Base-by-base conservation (phyloP, 768 basidiomycete genomes). In the Sporobolomyces phaffii region DNA sequence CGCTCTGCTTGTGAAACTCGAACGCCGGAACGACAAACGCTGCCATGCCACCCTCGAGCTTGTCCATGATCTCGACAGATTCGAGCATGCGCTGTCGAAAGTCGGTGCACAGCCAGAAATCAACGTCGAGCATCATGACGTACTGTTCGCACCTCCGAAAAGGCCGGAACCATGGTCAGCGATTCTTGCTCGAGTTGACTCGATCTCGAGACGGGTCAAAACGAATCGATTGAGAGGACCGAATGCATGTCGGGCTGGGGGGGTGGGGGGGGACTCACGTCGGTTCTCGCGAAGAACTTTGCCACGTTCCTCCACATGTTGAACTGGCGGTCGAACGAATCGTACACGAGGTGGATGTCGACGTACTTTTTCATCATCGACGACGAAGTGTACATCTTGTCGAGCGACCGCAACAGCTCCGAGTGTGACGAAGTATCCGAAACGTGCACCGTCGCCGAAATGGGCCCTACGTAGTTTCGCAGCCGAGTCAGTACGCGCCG, bases 301-400 rank as follows among this genome's bases (percentile, higher is more conserved):
- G 90, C 91, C 47, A 86, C 83, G 76, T 92, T 92, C 38, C 91
- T 83, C 88, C 90, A 92, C 28, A 88, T 85, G 77, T 93, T 93
- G 81, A 93, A 87, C 76, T 91, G 88, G 8, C 90, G 84, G 66
- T 87, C 86, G 51, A 78, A 77, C 5, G 84, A 82, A 73, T 90
- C 89, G 69, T 91, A 80, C 34, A 92, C 86, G 56, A 93, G 84
- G 75, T 93, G 91, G 17, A 92, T 84, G 75, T 92, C 91, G 54
- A 91, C 88, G 72, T 83, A 85, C 31, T 77, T 79, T 49, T 83
- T 78, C 83, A 91, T 87, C 60, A 78, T 80, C 2, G 83, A 83
- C 5, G 85, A 85, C 11, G 86, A 84, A 7, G 80, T 80, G 78
- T 91, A 87, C 47, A 91, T 80, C 9, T 79, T 79, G 72, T 86